These are phyloP conservation scores for Tricladium varicosporioides DNA, from an alignment of 2,329 filamentous ascomycete species.

Conservation along the genomic window DNA sequence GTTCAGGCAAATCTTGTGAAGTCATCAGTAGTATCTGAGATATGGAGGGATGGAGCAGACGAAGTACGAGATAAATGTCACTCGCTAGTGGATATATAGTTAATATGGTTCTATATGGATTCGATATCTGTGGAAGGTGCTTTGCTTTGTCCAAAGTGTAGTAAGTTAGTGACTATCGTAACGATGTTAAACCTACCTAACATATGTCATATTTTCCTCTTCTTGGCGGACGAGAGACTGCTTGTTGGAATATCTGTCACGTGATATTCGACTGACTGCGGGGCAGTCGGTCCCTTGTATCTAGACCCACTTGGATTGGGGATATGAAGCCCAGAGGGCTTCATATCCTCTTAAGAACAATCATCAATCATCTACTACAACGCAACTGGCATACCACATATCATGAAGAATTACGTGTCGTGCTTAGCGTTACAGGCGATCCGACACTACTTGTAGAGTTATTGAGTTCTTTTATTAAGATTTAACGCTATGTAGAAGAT, in stretches of 20 bases:
- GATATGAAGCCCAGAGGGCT: too few relatives aligned
- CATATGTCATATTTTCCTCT: neutral
- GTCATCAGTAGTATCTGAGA: neutral
- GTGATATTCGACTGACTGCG: too few relatives aligned
- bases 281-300: too few relatives aligned
- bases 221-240: neutral
- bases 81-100: neutral
- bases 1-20: neutral
- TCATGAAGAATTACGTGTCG: too few relatives aligned
- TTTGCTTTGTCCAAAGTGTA: neutral
- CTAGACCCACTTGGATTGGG: too few relatives aligned
- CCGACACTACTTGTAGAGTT: neutral
- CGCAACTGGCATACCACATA: too few relatives aligned
- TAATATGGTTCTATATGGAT: neutral
- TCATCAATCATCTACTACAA: too few relatives aligned
- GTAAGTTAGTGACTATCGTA: neutral
- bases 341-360: too few relatives aligned
- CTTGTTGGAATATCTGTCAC: too few relatives aligned
- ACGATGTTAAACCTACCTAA: neutral
- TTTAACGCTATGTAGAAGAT: neutral
- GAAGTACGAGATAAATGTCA: neutral
- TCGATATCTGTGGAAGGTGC: neutral
- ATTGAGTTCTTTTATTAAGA: neutral
- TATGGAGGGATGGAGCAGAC: neutral
- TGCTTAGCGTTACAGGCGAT: too few relatives aligned